These are phyloP conservation scores for Polychaeton citri DNA, from an alignment of 2,329 filamentous ascomycete species.

Conservation along the genomic window DNA sequence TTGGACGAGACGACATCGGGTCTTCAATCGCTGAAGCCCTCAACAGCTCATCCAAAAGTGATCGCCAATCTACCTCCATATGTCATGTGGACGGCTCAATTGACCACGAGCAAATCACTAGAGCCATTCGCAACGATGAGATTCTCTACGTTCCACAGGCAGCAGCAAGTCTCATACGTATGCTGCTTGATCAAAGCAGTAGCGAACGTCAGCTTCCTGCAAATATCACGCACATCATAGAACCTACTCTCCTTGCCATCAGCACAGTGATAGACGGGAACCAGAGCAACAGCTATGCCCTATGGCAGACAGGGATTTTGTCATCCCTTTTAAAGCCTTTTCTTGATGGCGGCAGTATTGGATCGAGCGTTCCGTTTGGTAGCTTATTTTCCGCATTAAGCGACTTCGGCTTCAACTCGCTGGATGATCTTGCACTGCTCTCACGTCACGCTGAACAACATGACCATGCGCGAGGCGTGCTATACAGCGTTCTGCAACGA, in stretches of 20 bases:
- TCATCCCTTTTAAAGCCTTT: slow-evolving; percentile 1
- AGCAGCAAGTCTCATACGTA: neutral
- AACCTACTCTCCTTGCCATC: neutral
- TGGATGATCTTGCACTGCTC: slow-evolving; percentile 74
- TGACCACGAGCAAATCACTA: too few species aligned
- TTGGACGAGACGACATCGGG: neutral
- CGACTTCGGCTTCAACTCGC: slow-evolving; percentile 59
- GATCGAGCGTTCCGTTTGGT: slow-evolving; percentile 1
- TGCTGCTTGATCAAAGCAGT: neutral
- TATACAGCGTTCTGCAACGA: slow-evolving; percentile 57
- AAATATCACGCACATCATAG: neutral
- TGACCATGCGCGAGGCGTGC: slow-evolving; percentile 49
- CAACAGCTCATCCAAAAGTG: too few species aligned
- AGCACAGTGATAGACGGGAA: neutral
- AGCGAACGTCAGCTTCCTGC: neutral
- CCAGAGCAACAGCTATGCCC: slow-evolving; percentile 8
- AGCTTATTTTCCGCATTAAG: slow-evolving; percentile 3
- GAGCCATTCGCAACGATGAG: neutral
- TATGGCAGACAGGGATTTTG: slow-evolving; percentile 13
- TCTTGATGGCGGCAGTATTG: slow-evolving; percentile 1
- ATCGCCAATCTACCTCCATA: too few species aligned
- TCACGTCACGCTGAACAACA: slow-evolving; percentile 43
- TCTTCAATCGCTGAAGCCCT: neutral
- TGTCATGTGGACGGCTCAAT: too few species aligned
- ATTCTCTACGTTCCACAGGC: neutral